phyloP scores from a whole-genome alignment of 2,329 filamentous ascomycete species.

The Botrytis aclada region DNA sequence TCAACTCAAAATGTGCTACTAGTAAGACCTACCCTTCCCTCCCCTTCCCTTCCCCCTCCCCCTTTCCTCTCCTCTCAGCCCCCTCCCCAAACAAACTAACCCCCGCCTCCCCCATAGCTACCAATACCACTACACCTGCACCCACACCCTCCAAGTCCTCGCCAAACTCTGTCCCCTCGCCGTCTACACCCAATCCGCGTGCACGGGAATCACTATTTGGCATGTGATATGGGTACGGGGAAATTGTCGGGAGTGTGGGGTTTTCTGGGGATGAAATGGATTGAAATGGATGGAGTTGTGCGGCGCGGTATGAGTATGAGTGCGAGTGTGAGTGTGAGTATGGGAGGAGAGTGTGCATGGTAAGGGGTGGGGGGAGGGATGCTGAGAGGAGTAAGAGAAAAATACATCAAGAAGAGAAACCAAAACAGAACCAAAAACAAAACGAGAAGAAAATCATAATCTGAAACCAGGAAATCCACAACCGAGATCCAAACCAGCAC shows the following conservation, averaged over 20 bases:
- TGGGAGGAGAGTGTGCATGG: too few species aligned
- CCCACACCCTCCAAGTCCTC: slow-evolving; percentile 32
- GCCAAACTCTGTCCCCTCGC: slow-evolving; percentile 33
- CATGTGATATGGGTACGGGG: slow-evolving; percentile 34
- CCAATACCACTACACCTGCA: slow-evolving; percentile 34
- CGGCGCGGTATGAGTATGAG: too few species aligned
- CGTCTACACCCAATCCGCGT: slow-evolving; percentile 34
- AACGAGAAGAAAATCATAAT: too few species aligned
- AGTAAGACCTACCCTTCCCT: not conserved
- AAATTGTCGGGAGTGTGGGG: slow-evolving; percentile 32
- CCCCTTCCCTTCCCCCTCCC: not conserved
- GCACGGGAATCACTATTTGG: slow-evolving; percentile 34
- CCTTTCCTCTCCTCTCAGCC: too few species aligned
- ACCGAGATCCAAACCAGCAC: too few species aligned
- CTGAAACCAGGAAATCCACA: too few species aligned
- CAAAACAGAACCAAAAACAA: too few species aligned
- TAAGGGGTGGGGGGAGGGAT: too few species aligned
- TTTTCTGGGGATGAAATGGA: not conserved
- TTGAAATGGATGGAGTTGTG: too few species aligned
- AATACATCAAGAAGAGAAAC: too few species aligned
- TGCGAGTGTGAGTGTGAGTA: too few species aligned
- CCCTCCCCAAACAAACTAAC: slow-evolving; percentile 15
- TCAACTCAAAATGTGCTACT: slow-evolving; percentile 1
- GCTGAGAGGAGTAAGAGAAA: too few species aligned
- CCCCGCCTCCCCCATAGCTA: slow-evolving; percentile 27